These are phyloP conservation scores for Sutorius eximius DNA, from an alignment of 1,284 basidiomycete species.

Conservation along the genomic window DNA sequence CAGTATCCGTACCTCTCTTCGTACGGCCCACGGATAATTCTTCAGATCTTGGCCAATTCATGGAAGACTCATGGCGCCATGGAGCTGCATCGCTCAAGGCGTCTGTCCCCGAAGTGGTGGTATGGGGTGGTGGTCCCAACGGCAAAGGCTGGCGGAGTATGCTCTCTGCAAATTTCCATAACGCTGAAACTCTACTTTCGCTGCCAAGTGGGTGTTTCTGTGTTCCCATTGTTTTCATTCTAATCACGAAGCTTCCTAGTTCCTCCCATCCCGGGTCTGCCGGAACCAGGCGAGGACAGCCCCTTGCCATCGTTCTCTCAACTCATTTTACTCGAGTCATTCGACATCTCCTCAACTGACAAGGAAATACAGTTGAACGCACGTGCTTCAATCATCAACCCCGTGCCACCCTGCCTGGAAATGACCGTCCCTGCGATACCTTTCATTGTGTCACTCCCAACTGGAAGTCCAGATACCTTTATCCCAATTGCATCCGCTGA, in stretches of 20 bases:
- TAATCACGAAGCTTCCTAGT: constrained; percentile 42
- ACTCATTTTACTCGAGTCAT: constrained; percentile 58
- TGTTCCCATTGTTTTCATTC: background rate
- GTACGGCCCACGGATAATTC: constrained; percentile 57
- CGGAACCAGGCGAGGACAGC: constrained; percentile 50
- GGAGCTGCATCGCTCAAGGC: constrained; percentile 50
- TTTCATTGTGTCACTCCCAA: constrained; percentile 54
- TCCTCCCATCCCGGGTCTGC: constrained; percentile 63
- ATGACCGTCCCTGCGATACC: constrained; percentile 56
- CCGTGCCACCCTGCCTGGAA: constrained; percentile 47
- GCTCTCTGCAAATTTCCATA: constrained; percentile 42
- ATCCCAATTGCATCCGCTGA: constrained; percentile 54
- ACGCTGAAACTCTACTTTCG: constrained; percentile 47
- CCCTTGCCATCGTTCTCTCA: constrained; percentile 57
- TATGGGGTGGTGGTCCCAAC: constrained; percentile 52
- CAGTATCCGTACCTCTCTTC: constrained; percentile 51
- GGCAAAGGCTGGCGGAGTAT: constrained; percentile 51
- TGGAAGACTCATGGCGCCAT: constrained; percentile 56
- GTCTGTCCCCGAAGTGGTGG: constrained; percentile 41
- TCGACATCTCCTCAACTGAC: constrained; percentile 51
- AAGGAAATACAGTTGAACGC: constrained; percentile 50
- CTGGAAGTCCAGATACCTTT: constrained; percentile 20
- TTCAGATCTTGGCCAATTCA: constrained; percentile 49
- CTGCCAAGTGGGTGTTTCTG: constrained; percentile 51
- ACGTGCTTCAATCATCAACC: constrained; percentile 59